Evolutionary conservation across 495 filamentous ascomycete genomes (phyloP), one percentile per base, ranked within the genome.

Genomic region (Lasiosphaeria hispida): DNA sequence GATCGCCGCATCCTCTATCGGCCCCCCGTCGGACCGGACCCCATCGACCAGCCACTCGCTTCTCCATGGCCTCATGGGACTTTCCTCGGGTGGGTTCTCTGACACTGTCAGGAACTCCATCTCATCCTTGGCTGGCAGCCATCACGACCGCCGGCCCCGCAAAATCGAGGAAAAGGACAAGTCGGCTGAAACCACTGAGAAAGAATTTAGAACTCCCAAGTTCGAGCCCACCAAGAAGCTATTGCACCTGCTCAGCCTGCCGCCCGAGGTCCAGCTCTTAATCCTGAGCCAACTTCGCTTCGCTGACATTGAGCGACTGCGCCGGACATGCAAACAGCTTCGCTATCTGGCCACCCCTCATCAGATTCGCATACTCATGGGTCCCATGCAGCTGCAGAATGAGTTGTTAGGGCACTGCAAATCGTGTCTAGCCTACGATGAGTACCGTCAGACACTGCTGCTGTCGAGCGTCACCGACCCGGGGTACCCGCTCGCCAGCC

Each of bases 191-290:
- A 5, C 23, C 23, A 30, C 23, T 5, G 23, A 30, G 23, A 30
- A 30, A 30, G 23, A 30, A 5, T 5, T n/a, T 6, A 17, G 4
- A 5, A 3, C 7, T 15, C 37, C 50, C 3, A 17, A n/a, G 11
- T 18, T 34, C 11, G 39, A 41, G 11, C 4, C 11, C 39, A 8
- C 7, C 14, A 41, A 41, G 45, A 11, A 10, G 7, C 64, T 60
- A 3, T 57, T 55, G 3, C 54, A 52, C 34, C 53, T 72, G 34
- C 58, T 69, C 14, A 33, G 40, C 1, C 55, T 75, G 3, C 71
- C 69, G 4, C 48, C 49, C 10, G 73, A 75, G 53, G 48, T 74
- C 6, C 64, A 72, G n/a, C 61, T 71, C 42, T 38, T 58, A 43
- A 48, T 75, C 19, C 38, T 73, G 14, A 52, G 43, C 1, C 59